Evolutionary conservation across 2,329 filamentous ascomycete species (phyloP).

Genomic region (Aureobasidium sp.): DNA sequence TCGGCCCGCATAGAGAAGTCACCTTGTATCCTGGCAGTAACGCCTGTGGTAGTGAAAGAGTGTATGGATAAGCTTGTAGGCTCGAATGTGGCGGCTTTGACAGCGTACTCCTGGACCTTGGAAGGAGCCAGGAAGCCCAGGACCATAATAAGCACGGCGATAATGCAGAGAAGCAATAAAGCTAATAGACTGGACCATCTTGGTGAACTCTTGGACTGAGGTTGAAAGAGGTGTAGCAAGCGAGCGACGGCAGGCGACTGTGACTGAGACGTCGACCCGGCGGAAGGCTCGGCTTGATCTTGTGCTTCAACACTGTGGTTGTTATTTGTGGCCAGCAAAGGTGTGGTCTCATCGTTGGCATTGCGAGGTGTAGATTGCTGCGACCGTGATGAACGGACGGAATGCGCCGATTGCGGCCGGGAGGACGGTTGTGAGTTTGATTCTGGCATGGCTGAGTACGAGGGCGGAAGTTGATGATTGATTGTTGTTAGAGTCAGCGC

Average conservation of each 20-base stretch:
- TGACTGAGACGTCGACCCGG: background rate
- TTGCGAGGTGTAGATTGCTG: conserved; percentile 28
- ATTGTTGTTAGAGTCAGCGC: background rate
- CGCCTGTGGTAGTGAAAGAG: conserved; percentile 70
- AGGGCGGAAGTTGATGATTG: background rate
- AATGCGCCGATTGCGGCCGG: conserved; percentile 30
- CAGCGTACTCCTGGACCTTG: conserved; percentile 76
- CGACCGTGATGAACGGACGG: conserved; percentile 19
- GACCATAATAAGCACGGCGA: conserved; percentile 62
- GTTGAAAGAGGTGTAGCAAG: conserved; percentile 30
- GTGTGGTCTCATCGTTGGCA: conserved; percentile 34
- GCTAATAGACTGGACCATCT: conserved; percentile 74
- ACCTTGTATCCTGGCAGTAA: conserved; percentile 73
- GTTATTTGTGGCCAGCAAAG: conserved; percentile 28
- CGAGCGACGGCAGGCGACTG: conserved; percentile 31
- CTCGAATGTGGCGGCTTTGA: conserved; percentile 73
- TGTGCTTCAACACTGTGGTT: conserved; percentile 17
- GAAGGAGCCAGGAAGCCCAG: conserved; percentile 76
- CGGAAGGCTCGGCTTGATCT: background rate
- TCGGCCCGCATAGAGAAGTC: conserved; percentile 74
- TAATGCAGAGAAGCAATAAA: conserved; percentile 56
- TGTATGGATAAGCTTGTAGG: conserved; percentile 80
- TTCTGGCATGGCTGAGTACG: background rate
- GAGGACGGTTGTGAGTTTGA: conserved; percentile 23
- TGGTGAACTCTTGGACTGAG: conserved; percentile 32